Evolutionary conservation across 345 rosid species (phyloP).

Genomic region (Dipteronia sinensis): DNA sequence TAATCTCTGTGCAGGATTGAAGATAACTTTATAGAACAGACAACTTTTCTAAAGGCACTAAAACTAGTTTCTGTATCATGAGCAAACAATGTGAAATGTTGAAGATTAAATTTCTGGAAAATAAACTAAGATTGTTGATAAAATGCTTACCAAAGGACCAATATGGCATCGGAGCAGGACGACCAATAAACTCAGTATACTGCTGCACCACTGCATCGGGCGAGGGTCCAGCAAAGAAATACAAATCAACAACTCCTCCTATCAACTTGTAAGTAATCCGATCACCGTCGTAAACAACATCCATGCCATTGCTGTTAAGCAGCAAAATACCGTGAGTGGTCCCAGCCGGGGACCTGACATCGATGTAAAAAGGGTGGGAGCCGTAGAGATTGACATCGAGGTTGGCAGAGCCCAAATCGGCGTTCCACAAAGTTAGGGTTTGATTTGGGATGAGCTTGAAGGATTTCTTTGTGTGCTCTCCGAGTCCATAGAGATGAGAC

Average conservation of each 20-base stretch:
- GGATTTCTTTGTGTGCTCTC: background rate
- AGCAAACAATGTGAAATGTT: background rate
- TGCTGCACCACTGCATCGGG: constrained; percentile 46
- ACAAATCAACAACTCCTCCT: constrained; percentile 49
- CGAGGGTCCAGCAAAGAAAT: constrained; percentile 41
- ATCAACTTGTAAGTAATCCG: constrained; percentile 46
- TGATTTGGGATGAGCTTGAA: background rate
- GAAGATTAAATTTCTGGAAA: background rate
- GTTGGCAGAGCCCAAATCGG: background rate
- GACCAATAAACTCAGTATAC: constrained; percentile 48
- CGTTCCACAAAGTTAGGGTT: background rate
- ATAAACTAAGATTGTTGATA: background rate
- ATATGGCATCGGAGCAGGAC: constrained; percentile 58
- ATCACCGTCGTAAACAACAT: constrained; percentile 35
- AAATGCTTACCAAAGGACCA: constrained; percentile 42
- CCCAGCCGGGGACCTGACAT: background rate
- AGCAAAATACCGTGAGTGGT: constrained; percentile 34
- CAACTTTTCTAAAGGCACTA: too few relatives aligned
- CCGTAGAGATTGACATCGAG: background rate
- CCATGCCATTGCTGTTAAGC: constrained; percentile 38
- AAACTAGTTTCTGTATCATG: background rate
- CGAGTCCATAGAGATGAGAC: constrained; percentile 1
- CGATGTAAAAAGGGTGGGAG: background rate
- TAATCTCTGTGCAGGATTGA: too few relatives aligned
- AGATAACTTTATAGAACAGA: too few relatives aligned